phyloP scores from a whole-genome alignment of 2,329 filamentous ascomycete species.

The Aspergillus sp. region DNA sequence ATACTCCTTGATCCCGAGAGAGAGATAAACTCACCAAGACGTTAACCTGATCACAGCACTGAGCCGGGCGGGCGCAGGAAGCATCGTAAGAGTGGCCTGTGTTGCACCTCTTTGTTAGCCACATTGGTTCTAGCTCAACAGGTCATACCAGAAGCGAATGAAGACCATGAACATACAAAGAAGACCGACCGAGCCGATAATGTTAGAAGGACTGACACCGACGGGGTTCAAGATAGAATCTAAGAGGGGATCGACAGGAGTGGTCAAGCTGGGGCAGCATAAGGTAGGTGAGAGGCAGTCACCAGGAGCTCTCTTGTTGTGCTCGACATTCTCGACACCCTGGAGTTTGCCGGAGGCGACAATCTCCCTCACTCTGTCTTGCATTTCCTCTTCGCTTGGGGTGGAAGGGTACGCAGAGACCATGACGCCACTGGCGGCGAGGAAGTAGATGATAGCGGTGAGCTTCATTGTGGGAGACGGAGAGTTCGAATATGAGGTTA shows the following conservation, averaged over 20 bases:
- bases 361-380: conserved; percentile 12
- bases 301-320: neutral
- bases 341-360: neutral
- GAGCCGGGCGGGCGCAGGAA: conserved; percentile 20
- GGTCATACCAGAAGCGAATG: neutral
- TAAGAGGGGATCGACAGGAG: conserved; percentile 26
- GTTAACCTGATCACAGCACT: conserved; percentile 33
- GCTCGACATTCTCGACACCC: neutral
- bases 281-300: conserved; percentile 23
- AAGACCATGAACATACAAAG: conserved; percentile 21
- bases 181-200: conserved; percentile 30
- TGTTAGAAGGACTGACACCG: conserved; percentile 22
- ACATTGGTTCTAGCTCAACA: neutral
- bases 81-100: conserved; percentile 25
- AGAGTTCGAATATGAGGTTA: neutral
- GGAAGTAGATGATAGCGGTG: conserved; percentile 26
- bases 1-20: too few species aligned
- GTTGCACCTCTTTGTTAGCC: neutral
- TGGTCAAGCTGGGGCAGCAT: conserved; percentile 30
- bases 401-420: conserved; percentile 26
- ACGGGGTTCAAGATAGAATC: conserved; percentile 26
- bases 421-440: conserved; percentile 29
- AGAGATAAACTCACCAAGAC: conserved; percentile 22
- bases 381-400: conserved; percentile 12
- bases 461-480: conserved; percentile 26